Base-by-base conservation (phyloP, 441 rosid genomes). In the Erysimum pusillum region DNA sequence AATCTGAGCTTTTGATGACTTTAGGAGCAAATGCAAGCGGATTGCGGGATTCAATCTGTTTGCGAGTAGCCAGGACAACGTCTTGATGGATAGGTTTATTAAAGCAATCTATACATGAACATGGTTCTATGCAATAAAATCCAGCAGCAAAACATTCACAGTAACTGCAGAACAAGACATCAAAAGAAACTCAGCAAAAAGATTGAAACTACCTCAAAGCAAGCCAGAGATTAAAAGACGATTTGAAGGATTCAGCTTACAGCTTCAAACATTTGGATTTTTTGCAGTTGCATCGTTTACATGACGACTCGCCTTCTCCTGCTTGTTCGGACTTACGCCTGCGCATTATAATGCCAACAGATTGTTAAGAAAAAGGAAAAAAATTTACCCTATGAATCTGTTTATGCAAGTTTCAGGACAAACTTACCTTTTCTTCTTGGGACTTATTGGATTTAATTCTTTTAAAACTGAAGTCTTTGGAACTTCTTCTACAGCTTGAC, bases 101-200 rank as follows among this genome's bases (percentile, higher is more conserved):
- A 83, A 88, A 91, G 84, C 99, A 96, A 58, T 94, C 98, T 82
- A 87, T 92, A 84, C 99, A 94, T 58, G 97, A 90, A 63, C 99
- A 96, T 14, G 99, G 98, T 78, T 94, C 99, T 58, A 94, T 90
- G 82, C 99, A 96, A 74, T 96, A 96, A 15, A 96, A 95, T 42
- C 99, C 98, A 75, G 98, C 98, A 83, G 98, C 99, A 85, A 96
- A 96, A 76, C 99, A 96, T 87, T 96, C 99, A 71, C 99, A 96
- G 74, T 96, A 96, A 76, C 99, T 96, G 84, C 87, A 71, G n/a
- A n/a, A n/a, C n/a, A n/a, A n/a, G n/a, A n/a, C n/a, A n/a, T 18
- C 9, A 41, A 56, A 44, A 63, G 6, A 67, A 2, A 78, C 32
- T 67, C 22, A 60, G 25, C 7, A 1, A 42, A 35, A 54, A 39